Percentiles rank a stretch among this genome's conserved stretches.
Conservation (phyloP, 805 yeast genomes). For the Pichia scutulata region DNA sequence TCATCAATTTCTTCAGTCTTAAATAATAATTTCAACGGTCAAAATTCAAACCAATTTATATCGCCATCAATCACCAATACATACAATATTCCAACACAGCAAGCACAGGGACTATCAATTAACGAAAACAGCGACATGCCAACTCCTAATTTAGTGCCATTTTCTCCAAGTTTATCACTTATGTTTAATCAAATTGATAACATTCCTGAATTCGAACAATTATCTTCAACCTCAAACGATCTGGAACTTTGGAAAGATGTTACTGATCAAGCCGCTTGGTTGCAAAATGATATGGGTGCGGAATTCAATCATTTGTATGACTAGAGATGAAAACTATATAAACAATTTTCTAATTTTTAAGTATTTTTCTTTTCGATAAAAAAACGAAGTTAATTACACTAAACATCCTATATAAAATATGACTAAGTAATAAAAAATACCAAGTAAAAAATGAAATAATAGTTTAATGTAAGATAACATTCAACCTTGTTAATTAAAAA, state of each 20-base stretch:
- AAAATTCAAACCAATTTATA: not conserved
- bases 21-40: not conserved
- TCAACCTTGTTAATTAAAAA: not conserved
- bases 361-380: conserved; percentile 1
- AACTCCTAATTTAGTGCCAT: conserved; percentile 8
- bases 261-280: conserved; percentile 71
- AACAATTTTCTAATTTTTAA: not conserved
- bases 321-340: not conserved
- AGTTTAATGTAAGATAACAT: not conserved
- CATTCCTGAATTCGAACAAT: conserved; percentile 29
- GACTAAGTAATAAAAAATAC: conserved; percentile 5
- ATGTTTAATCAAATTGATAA: conserved; percentile 29
- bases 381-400: conserved; percentile 8
- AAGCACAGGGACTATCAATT: not conserved
- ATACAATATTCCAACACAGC: not conserved
- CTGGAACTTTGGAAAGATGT: conserved; percentile 68
- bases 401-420: conserved; percentile 4
- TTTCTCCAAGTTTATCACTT: conserved; percentile 26
- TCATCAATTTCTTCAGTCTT: not conserved
- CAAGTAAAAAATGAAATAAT: not conserved
- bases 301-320: conserved; percentile 26
- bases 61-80: not conserved
- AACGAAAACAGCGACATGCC: not conserved
- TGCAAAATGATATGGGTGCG: conserved; percentile 37
- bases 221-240: conserved; percentile 34